Percentiles rank a stretch among this genome's conserved stretches.
Evolutionary conservation across 31 red algal species (phyloP).

Genomic region (Odonthalia washingtoniensis): DNA sequence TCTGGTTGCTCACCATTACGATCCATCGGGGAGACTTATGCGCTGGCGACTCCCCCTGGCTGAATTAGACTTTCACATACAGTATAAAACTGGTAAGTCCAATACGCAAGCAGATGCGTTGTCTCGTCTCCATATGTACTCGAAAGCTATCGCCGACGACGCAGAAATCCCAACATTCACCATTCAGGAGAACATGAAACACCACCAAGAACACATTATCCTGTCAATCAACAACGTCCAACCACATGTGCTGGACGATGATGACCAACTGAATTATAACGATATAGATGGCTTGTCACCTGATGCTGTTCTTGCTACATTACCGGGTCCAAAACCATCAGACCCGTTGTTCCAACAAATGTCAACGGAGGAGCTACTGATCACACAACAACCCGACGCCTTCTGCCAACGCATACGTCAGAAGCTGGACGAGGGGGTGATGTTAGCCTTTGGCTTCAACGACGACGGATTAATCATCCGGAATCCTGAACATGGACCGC

Average conservation of each 20-base stretch:
- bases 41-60: too few species aligned
- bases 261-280: background rate
- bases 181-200: too few species aligned
- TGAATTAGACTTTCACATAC: too few species aligned
- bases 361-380: background rate
- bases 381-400: background rate
- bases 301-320: background rate
- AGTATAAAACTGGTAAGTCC: too few species aligned
- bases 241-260: background rate
- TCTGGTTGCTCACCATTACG: constrained; percentile 23
- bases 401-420: background rate
- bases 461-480: background rate
- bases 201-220: background rate
- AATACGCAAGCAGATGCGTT: background rate
- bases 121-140: background rate
- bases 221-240: background rate
- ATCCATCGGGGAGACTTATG: background rate
- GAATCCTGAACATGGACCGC: background rate
- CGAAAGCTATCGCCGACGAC: background rate
- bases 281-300: background rate
- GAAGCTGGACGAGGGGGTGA: background rate
- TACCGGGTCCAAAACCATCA: background rate
- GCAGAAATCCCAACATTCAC: background rate
- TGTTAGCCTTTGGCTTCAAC: background rate
- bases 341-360: too few species aligned